These are phyloP conservation scores for Pachysandra terminalis DNA, from an alignment of 164 flowering plant species.

Conservation along the genomic window DNA sequence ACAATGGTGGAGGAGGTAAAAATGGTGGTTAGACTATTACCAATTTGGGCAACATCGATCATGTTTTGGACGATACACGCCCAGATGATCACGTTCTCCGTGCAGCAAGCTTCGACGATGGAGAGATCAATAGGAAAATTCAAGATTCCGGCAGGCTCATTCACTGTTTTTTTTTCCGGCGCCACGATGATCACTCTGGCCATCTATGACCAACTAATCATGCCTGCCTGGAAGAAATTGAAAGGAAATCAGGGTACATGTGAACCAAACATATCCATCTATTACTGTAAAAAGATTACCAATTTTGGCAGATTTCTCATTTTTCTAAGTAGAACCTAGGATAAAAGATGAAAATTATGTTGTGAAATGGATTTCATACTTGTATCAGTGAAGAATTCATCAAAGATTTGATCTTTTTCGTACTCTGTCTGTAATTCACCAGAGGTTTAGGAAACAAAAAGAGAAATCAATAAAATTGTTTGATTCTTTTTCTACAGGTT, in stretches of 20 bases:
- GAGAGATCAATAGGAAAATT: constrained; percentile 57
- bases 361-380: too few species aligned
- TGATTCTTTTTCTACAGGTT: too few species aligned
- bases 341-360: too few species aligned
- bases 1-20: constrained; percentile 76
- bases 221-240: constrained; percentile 79
- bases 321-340: too few species aligned
- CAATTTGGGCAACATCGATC: constrained; percentile 85
- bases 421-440: too few species aligned
- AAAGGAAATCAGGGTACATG: constrained; percentile 69
- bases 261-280: too few species aligned
- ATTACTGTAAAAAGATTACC: background rate
- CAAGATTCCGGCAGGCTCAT: constrained; percentile 87
- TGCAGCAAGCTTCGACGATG: constrained; percentile 84
- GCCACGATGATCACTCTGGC: constrained; percentile 69
- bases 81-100: constrained; percentile 87
- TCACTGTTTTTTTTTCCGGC: constrained; percentile 81
- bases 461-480: too few species aligned
- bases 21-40: constrained; percentile 58
- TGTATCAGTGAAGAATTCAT: too few species aligned
- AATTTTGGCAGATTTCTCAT: too few species aligned
- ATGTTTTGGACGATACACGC: constrained; percentile 87
- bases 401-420: too few species aligned
- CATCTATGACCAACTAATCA: constrained; percentile 63
- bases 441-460: too few species aligned